These are phyloP conservation scores for Sphaerulina musiva DNA, from an alignment of 2,329 filamentous ascomycete species.

Conservation along the genomic window DNA sequence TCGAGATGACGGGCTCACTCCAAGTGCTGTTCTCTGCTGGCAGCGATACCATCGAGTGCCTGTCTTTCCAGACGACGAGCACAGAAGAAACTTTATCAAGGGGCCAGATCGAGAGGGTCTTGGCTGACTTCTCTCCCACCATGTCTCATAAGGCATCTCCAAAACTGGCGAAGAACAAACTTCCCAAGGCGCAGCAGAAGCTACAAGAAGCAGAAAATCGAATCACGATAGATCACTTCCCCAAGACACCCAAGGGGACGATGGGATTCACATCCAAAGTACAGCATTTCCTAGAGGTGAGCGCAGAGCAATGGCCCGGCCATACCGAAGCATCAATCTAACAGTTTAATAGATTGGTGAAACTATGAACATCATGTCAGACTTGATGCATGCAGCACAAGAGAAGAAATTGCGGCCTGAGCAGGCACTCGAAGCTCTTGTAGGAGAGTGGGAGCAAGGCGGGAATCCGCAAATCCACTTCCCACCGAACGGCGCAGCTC, in stretches of 20 bases:
- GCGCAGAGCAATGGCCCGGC: constrained; percentile 5
- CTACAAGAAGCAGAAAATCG: constrained; percentile 41
- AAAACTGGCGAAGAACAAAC: constrained; percentile 51
- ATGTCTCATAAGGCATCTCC: constrained; percentile 41
- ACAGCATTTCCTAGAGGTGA: constrained; percentile 57
- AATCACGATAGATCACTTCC: constrained; percentile 42
- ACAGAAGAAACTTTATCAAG: constrained; percentile 82
- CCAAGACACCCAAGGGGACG: constrained; percentile 42
- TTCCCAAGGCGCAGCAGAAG: constrained; percentile 33
- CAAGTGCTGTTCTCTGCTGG: constrained; percentile 71
- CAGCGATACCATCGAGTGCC: constrained; percentile 67
- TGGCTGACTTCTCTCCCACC: constrained; percentile 45
- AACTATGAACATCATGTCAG: constrained; percentile 58
- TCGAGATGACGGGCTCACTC: constrained; percentile 55
- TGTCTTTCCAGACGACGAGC: constrained; percentile 70
- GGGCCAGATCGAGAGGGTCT: constrained; percentile 46
- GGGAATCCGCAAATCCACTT: constrained; percentile 42
- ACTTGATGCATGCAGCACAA: constrained; percentile 53
- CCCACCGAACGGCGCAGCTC: constrained; percentile 37
- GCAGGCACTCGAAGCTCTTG: constrained; percentile 51
- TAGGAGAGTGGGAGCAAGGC: constrained; percentile 38
- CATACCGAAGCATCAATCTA: constrained; percentile 12
- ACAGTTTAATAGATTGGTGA: constrained; percentile 50
- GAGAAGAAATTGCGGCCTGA: constrained; percentile 48
- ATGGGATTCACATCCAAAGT: constrained; percentile 53